Evolutionary conservation across 2,329 filamentous ascomycete species (phyloP), one percentile per base, ranked within the genome.

Genomic region (Nigrospora sphaerica): DNA sequence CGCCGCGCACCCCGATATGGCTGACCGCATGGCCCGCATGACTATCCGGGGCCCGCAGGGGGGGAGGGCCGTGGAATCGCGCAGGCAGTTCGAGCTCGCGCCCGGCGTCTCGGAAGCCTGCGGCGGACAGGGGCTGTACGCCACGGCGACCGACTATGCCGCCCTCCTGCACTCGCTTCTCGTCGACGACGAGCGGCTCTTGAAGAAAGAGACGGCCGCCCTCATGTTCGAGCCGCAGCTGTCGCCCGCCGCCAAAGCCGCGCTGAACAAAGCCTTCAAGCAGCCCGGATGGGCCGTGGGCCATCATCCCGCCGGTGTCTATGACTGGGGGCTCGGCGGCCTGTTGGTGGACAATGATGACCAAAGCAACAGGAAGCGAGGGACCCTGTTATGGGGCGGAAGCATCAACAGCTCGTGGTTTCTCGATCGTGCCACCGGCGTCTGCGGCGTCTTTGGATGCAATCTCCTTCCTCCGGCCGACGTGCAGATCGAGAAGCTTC

Each of bases 211-310:
- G 4, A 74, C 67, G 0, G 64, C 71, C 0, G 62, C 69, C 1
- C 52, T 62, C 38, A 66, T 80, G 59, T 78, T 78, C 52, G 53
- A 60, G 45, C 64, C 74, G 0, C 75, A 75, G 39, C 65, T 80
- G 0, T 59, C 51, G 4, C 54, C 38, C 36, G 51, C 12, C 51
- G 52, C 33, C 37, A 55, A 41, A 51, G 34, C 16, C 36, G 12
- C 54, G 49, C 49, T 59, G 16, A 51, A 64, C 28, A 57, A 59
- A 31, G 48, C 51, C 10, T 62, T 64, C 44, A 52, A 60, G 28
- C 12, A 52, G 17, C 50, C 57, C 1, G 49, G 49, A 12, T 63
- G 59, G 56, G 42, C 53, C 33, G 53, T 63, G 23, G 61, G 62
- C 35, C 45, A 53, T 37, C 56, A 64, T 49, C 57, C 50, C 12